These are phyloP conservation scores for Stromatinia cepivora DNA, from an alignment of 2,329 filamentous ascomycete genomes.

Conservation along the genomic window DNA sequence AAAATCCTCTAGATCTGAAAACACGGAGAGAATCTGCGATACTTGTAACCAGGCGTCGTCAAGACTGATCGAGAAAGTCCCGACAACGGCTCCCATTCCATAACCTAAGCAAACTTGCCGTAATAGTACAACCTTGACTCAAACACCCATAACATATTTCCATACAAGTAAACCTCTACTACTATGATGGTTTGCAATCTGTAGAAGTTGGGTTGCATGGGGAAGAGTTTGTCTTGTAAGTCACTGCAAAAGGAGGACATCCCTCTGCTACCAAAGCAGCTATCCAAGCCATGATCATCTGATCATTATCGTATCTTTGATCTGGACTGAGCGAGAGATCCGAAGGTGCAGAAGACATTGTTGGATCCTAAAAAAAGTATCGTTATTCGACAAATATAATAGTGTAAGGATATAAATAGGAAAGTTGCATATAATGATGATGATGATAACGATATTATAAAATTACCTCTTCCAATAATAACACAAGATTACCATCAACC, in stretches of 20 bases:
- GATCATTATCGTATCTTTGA: conserved; percentile 17
- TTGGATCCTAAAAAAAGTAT: background rate
- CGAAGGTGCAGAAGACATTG: conserved; percentile 14
- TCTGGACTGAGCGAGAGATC: conserved; percentile 16
- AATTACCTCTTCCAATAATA: too few species aligned
- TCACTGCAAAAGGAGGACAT: conserved; percentile 14
- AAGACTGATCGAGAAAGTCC: background rate
- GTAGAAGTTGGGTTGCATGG: background rate
- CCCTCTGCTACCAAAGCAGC: conserved; percentile 4
- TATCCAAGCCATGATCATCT: conserved; percentile 15
- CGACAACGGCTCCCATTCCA: background rate
- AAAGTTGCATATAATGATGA: background rate
- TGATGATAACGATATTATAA: background rate
- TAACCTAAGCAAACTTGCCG: background rate
- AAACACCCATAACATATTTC: background rate
- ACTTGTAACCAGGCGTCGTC: background rate
- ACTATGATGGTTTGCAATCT: background rate
- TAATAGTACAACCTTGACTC: too few species aligned
- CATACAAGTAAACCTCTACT: background rate
- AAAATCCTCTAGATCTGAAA: background rate
- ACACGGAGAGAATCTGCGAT: background rate
- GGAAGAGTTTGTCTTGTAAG: background rate
- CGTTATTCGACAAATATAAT: background rate
- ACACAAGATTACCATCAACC: too few species aligned
- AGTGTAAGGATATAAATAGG: background rate